Base-by-base conservation (phyloP, 495 filamentous ascomycete genomes). In the Oidiodendron maius region DNA sequence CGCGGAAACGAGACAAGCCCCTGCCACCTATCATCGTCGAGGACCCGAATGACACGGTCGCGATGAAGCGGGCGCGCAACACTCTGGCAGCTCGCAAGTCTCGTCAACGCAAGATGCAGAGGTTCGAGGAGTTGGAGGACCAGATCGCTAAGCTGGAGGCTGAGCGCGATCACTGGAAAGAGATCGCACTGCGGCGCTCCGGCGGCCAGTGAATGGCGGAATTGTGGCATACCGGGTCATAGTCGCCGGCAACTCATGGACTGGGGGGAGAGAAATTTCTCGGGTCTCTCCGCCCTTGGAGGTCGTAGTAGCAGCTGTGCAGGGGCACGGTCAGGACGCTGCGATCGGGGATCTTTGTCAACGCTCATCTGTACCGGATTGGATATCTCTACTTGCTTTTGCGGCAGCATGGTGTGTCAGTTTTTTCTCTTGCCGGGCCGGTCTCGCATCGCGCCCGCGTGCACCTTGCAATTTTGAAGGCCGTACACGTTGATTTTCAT, bases 1-100 rank as follows among this genome's bases (percentile, higher is more conserved):
- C 83, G 51, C 81, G 86, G 44, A 78, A 82, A 48, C 77, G 83
- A 39, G 78, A 87, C 59, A 89, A 89, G 71, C 83, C 87, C 34
- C 75, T 96, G 20, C 84, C 86, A 44, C 84, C 87, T 6, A 87
- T 97, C 62, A 68, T 74, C 21, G 74, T 87, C 15, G 79, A 84
- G 25, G 91, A 96, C 60, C 83, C 84, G 0, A 64, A 61, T 25
- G 86, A 91, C 58, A 67, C 68, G 1, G 64, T 87, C 12, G 88
- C 87, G 9, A 77, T 88, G 72, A 97, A 96, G 77, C 89, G 93
- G 53, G 91, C 91, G 26, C 83, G 91, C 48, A 98, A 98, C 66
- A 98, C 93, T 12, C 74, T 91, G 66, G 93, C 93, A 38, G 93
- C 93, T 52, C 87, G 93, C 36, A 96, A 96, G 66, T 96, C 91